A percentile compares a stretch with the other conserved stretches of the same genome.
Evolutionary conservation across 495 filamentous ascomycete species (phyloP).

Genomic region (Podospora tetraspora): DNA sequence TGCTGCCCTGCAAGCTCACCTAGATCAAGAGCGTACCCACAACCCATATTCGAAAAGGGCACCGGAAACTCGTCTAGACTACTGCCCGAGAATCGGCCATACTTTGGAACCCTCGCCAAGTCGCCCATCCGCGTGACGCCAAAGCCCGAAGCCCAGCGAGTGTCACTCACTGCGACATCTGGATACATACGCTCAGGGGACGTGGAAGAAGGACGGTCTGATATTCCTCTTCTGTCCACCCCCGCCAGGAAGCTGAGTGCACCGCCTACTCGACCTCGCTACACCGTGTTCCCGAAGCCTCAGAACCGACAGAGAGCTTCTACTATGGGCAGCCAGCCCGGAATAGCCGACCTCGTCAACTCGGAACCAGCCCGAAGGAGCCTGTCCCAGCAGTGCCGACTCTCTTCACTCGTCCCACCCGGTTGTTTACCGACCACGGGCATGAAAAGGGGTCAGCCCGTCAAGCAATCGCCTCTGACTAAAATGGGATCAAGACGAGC

Average conservation of each 20-base stretch:
- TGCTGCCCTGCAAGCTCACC: conserved; percentile 20
- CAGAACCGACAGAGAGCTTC: background rate
- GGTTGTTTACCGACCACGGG: conserved; percentile 9
- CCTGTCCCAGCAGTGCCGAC: conserved; percentile 33
- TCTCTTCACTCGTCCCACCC: conserved; percentile 29
- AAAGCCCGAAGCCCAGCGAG: background rate
- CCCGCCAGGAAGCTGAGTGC: background rate
- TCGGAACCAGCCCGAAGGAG: conserved; percentile 35
- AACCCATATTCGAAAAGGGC: background rate
- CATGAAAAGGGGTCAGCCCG: background rate
- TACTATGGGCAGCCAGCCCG: conserved; percentile 21
- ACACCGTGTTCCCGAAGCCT: conserved; percentile 18
- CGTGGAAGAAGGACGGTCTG: background rate
- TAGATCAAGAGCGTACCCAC: conserved; percentile 7
- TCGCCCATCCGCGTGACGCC: conserved; percentile 12
- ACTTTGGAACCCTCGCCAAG: conserved; percentile 11
- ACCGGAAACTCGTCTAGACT: background rate
- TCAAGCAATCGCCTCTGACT: background rate
- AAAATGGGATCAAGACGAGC: background rate
- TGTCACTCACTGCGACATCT: background rate
- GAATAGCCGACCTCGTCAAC: conserved; percentile 28
- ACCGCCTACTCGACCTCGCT: conserved; percentile 11
- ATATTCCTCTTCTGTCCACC: background rate
- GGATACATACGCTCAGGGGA: background rate
- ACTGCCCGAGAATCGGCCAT: conserved; percentile 9